Evolutionary conservation across 2,329 filamentous ascomycete genomes (phyloP).

Genomic region (Colletotrichum brevisporum): DNA sequence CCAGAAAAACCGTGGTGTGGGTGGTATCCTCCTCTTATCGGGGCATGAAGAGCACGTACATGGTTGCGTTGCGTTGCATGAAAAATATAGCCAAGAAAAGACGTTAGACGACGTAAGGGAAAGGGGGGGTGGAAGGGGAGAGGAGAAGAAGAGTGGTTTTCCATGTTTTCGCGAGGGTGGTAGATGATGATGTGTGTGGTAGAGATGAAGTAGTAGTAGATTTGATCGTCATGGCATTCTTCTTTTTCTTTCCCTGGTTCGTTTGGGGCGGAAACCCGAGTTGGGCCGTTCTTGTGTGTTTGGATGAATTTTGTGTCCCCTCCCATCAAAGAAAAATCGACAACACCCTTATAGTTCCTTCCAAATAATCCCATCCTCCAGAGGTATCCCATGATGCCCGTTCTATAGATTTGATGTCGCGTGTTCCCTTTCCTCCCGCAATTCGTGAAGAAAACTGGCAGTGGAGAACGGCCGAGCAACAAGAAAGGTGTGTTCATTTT

Average conservation of each 20-base stretch:
- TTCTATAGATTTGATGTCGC: conserved; percentile 24
- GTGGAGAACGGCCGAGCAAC: conserved; percentile 9
- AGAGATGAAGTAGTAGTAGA: conserved; percentile 17
- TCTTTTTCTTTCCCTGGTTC: conserved; percentile 3
- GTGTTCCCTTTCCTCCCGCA: conserved; percentile 5
- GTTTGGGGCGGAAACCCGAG: background rate
- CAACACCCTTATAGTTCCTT: conserved; percentile 16
- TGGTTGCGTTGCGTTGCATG: conserved; percentile 11
- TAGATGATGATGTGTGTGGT: background rate
- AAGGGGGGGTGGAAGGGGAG: background rate
- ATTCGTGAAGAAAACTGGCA: conserved; percentile 15
- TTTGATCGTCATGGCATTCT: conserved; percentile 26
- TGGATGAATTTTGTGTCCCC: background rate
- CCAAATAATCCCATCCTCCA: conserved; percentile 3
- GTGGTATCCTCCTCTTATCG: conserved; percentile 28
- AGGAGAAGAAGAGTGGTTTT: background rate
- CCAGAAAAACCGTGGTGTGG: conserved; percentile 1
- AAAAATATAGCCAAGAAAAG: background rate
- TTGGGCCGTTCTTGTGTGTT: background rate
- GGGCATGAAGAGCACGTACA: conserved; percentile 17
- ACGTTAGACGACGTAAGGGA: background rate
- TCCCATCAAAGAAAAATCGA: conserved; percentile 8
- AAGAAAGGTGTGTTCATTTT: conserved; percentile 34
- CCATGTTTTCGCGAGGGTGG: background rate
- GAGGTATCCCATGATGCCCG: conserved; percentile 26